These are phyloP conservation scores for Myrica gale DNA, from an alignment of 306 rosid genomes.

Conservation along the genomic window DNA sequence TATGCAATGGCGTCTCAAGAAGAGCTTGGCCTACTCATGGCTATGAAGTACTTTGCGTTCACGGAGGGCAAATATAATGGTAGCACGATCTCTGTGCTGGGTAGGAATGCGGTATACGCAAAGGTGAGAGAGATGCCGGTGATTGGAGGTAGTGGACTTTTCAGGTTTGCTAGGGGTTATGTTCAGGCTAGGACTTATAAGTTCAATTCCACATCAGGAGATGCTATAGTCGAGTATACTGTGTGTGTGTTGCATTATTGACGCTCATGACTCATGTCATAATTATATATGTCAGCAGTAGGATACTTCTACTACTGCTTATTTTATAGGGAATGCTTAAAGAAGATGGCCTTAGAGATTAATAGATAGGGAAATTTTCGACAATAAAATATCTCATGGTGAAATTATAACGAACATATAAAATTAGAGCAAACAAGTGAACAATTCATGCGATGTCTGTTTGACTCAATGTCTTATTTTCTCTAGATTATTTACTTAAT, in stretches of 20 bases:
- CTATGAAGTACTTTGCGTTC: constrained; percentile 21
- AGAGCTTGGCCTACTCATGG: constrained; percentile 23
- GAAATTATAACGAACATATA: no score
- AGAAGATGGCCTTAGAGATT: no score
- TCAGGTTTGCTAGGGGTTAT: constrained; percentile 29
- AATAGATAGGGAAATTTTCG: no score
- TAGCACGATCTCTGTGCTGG: constrained; percentile 27
- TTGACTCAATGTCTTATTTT: no score
- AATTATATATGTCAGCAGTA: no score
- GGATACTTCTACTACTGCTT: no score
- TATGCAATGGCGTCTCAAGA: constrained; percentile 26
- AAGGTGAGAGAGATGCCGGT: constrained; percentile 30
- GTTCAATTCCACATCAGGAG: constrained; percentile 18
- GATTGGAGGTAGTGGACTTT: constrained; percentile 30
- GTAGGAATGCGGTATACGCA: constrained; percentile 10
- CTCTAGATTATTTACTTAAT: no score
- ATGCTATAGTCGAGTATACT: constrained; percentile 64
- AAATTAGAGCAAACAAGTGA: no score
- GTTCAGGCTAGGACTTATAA: constrained; percentile 34
- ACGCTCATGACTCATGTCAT: not conserved
- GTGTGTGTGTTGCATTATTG: constrained; percentile 45
- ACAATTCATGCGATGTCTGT: no score
- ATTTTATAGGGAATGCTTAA: no score
- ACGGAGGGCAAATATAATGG: constrained; percentile 27
- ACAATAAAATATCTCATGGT: no score